These are phyloP conservation scores for Penicillium sp. DNA, from an alignment of 2,329 filamentous ascomycete genomes.

Conservation along the genomic window DNA sequence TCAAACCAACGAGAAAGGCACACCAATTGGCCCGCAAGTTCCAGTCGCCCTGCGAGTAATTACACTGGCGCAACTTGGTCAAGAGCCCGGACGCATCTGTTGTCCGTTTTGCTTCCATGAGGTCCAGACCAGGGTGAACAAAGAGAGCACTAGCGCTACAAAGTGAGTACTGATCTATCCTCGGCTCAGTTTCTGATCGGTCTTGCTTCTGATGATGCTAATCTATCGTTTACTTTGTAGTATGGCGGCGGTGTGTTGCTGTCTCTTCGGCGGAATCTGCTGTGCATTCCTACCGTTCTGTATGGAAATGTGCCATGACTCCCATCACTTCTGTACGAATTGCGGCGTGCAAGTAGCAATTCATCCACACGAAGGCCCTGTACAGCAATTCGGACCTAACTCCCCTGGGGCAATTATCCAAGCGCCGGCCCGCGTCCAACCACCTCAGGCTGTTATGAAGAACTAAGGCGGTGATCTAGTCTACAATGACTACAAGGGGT, in stretches of 20 bases:
- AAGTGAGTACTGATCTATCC: constrained; percentile 5
- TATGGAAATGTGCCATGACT: constrained; percentile 21
- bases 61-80: constrained; percentile 6
- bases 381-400: neutral
- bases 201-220: neutral
- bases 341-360: constrained; percentile 3
- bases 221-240: neutral
- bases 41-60: neutral
- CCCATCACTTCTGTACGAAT: constrained; percentile 17
- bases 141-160: constrained; percentile 16
- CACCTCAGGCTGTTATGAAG: neutral
- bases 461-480: neutral
- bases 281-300: constrained; percentile 19
- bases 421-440: neutral
- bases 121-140: constrained; percentile 12
- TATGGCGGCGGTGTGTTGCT: constrained; percentile 15
- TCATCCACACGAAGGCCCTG: neutral
- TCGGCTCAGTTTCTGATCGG: neutral
- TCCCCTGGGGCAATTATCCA: neutral
- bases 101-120: constrained; percentile 19
- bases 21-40: neutral
- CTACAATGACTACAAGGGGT: neutral
- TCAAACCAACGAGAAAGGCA: neutral
- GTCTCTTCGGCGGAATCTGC: constrained; percentile 17
- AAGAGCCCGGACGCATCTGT: constrained; percentile 11